Percentiles rank a stretch among this genome's conserved stretches.
phyloP scores from a whole-genome alignment of 441 rosid species.

The Populus trichocarpa region DNA sequence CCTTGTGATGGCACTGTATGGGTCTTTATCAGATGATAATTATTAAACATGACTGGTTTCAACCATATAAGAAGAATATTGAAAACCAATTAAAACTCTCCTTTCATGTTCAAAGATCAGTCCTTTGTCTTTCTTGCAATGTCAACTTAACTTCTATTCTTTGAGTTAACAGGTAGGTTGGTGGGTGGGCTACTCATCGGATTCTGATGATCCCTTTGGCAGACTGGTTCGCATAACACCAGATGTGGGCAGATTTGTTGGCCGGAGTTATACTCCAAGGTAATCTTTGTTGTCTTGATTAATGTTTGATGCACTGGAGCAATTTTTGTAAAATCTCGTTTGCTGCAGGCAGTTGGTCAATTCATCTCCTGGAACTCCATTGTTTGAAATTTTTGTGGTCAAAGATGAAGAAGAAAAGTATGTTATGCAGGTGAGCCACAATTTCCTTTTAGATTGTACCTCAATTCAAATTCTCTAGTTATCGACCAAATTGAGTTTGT shows the following conservation, averaged over 20 bases:
- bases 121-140: neutral
- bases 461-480: neutral
- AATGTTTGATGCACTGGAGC: slow-evolving; percentile 10
- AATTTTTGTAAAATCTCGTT: slow-evolving; percentile 20
- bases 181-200: slow-evolving; percentile 93
- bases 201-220: slow-evolving; percentile 82
- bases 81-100: neutral
- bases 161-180: slow-evolving; percentile 72
- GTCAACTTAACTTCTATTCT: slow-evolving; percentile 4
- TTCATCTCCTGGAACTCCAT: slow-evolving; percentile 78
- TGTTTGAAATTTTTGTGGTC: slow-evolving; percentile 87
- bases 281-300: slow-evolving; percentile 19
- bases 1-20: neutral
- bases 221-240: slow-evolving; percentile 76
- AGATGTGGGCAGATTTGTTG: slow-evolving; percentile 86
- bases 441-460: slow-evolving; percentile 6
- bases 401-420: slow-evolving; percentile 64
- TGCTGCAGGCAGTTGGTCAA: slow-evolving; percentile 76
- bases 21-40: neutral
- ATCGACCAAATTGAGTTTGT: neutral
- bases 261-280: slow-evolving; percentile 88
- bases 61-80: neutral
- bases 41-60: slow-evolving; percentile 1
- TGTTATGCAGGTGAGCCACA: slow-evolving; percentile 66
- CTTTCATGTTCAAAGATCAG: neutral